Base-by-base conservation (phyloP, 306 rosid genomes). In the Astragalus membranaceus region DNA sequence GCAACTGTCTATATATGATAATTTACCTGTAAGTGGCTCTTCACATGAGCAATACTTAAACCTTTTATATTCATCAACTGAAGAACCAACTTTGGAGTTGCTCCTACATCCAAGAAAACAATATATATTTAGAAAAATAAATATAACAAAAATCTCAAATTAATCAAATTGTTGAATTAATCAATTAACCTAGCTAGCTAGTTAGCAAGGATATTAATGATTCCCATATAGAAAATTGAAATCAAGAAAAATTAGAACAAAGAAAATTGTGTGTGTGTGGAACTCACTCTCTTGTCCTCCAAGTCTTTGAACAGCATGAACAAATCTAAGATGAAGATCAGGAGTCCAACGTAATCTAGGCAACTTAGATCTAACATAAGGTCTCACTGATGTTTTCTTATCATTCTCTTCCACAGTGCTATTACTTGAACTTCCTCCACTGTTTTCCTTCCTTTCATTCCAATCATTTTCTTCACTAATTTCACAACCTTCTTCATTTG, bases 31-130 rank as follows among this genome's bases (percentile, higher is more conserved):
- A 94, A 84, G 83, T 94, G 98, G 80, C 99, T 94, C 91, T 94
- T 94, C 78, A 94, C 97, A 84, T 94, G 97, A 13, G 96, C 96
- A 48, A 94, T 88, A 76, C 86, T 91, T 30, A 94, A 70, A 41
- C 99, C 97, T 82, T 91, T 91, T 70, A 94, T 88, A 81, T 85
- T 88, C 99, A 94, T 94, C 69, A 94, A 67, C 61, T 91, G 99
- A 85, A 94, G 99, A 84, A 91, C 99, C 86, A 94, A 78, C 75
- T 94, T 94, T 17, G 99, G 99, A 3, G 99, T 94, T 71, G 99
- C 97, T 85, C 85, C 99, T 94, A 80, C 55, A 58, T 65, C 58
- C 67, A 60, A 63, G 14, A 75, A 69, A 72, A 26, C 59, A 30
- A 66, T 47, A 60, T 10, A 32, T 10, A 16, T 1, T 62, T 14